These are phyloP conservation scores for Coccinonectria pachysandricola DNA, from an alignment of 2,329 filamentous ascomycete genomes.

Conservation along the genomic window DNA sequence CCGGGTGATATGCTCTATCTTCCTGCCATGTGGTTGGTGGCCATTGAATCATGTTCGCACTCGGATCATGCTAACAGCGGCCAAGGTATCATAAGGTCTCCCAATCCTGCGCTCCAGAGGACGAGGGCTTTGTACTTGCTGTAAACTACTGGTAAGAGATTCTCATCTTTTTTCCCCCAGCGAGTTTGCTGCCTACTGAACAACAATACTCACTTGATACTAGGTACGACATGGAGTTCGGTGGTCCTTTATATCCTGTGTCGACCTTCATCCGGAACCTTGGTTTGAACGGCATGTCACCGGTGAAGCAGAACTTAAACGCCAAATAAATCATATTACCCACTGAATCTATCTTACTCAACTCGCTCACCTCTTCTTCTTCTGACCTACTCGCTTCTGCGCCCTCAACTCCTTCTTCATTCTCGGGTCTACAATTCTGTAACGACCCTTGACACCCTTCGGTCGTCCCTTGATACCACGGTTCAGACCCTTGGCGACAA, in stretches of 20 bases:
- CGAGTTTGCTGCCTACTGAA: too few species aligned
- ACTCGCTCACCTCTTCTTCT: conserved; percentile 39
- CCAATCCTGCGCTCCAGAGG: conserved; percentile 56
- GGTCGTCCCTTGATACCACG: conserved; percentile 78
- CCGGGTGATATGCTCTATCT: conserved; percentile 75
- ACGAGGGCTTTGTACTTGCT: conserved; percentile 64
- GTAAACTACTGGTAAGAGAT: conserved; percentile 66
- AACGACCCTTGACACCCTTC: conserved; percentile 85
- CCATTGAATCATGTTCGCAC: background rate
- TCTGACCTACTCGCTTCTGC: conserved; percentile 68
- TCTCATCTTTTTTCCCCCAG: conserved; percentile 2
- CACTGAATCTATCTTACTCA: conserved; percentile 6
- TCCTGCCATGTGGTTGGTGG: conserved; percentile 62
- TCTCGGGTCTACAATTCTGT: conserved; percentile 91
- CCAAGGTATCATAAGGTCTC: conserved; percentile 76
- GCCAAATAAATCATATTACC: conserved; percentile 6
- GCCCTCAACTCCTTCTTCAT: conserved; percentile 95
- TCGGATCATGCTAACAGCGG: conserved; percentile 1
- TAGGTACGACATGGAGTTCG: conserved; percentile 74
- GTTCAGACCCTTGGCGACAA: conserved; percentile 79
- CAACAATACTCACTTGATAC: too few species aligned
- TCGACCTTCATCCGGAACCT: conserved; percentile 42
- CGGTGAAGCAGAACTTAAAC: conserved; percentile 4
- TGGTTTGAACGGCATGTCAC: conserved; percentile 8
- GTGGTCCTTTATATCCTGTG: conserved; percentile 55